These are phyloP conservation scores for Heritiera fomes DNA, from an alignment of 345 rosid genomes.

Conservation along the genomic window DNA sequence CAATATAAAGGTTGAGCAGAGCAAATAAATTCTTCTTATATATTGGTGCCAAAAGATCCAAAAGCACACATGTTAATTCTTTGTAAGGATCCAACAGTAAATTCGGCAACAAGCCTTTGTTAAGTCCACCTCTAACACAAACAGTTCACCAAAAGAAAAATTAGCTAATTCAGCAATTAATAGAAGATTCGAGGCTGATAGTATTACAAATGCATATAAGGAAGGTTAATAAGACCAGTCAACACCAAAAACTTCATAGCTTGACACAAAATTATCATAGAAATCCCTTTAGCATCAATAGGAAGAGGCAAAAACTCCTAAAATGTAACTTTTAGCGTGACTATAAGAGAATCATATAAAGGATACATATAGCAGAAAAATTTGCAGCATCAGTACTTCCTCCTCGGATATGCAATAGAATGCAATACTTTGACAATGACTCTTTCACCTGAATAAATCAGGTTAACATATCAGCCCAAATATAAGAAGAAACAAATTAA, in stretches of 20 bases:
- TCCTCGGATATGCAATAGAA: constrained; percentile 61
- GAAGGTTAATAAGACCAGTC: not conserved
- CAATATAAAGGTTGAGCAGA: no score
- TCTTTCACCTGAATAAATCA: constrained; percentile 58
- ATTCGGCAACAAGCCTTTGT: not conserved
- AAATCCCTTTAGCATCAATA: not conserved
- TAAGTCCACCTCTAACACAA: not conserved
- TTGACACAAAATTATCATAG: not conserved
- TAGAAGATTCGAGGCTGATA: not conserved
- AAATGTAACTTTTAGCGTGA: not conserved
- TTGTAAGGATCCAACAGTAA: not conserved
- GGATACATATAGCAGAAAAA: constrained; percentile 91
- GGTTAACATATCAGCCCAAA: not conserved
- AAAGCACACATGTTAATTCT: not conserved
- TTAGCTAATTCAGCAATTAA: constrained; percentile 7
- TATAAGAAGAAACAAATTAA: not conserved
- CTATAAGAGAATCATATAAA: constrained; percentile 12
- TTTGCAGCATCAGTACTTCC: constrained; percentile 66
- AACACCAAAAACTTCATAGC: not conserved
- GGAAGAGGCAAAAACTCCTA: not conserved
- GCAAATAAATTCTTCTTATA: not conserved
- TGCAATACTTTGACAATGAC: constrained; percentile 68
- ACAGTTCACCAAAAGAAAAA: constrained; percentile 3
- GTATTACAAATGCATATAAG: not conserved
- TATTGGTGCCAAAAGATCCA: constrained; percentile 1